A percentile compares a stretch with the other conserved stretches of the same genome.
These are phyloP conservation scores for Aureoboletus auriporus DNA, from an alignment of 768 basidiomycete genomes.

Conservation along the genomic window DNA sequence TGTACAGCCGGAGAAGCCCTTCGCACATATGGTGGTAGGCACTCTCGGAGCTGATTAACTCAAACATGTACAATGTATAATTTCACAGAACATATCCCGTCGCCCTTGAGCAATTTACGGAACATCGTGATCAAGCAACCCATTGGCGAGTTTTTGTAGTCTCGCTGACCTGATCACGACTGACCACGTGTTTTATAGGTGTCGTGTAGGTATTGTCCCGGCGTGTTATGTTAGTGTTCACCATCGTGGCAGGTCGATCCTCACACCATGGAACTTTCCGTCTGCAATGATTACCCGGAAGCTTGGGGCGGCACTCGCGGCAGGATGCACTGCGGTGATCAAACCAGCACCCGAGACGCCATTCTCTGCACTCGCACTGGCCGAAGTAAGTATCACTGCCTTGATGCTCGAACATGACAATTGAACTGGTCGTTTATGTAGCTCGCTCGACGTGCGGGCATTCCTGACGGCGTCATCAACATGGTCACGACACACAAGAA, in stretches of 20 bases:
- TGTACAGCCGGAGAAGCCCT: slow-evolving; percentile 84
- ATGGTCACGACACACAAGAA: slow-evolving; percentile 86
- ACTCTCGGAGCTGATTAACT: neutral
- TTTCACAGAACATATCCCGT: slow-evolving; percentile 74
- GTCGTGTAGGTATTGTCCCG: slow-evolving; percentile 39
- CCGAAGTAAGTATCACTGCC: slow-evolving; percentile 53
- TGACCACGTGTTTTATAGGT: slow-evolving; percentile 26
- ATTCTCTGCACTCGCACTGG: slow-evolving; percentile 85
- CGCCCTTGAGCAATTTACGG: slow-evolving; percentile 60
- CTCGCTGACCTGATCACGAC: slow-evolving; percentile 33
- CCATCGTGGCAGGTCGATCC: slow-evolving; percentile 51
- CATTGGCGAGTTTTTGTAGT: slow-evolving; percentile 48
- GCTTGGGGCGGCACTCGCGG: slow-evolving; percentile 83
- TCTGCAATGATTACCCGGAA: slow-evolving; percentile 95
- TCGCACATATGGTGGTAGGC: slow-evolving; percentile 80
- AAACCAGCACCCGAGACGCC: slow-evolving; percentile 96
- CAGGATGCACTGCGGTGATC: slow-evolving; percentile 94
- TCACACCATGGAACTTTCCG: slow-evolving; percentile 93
- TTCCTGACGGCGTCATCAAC: slow-evolving; percentile 95
- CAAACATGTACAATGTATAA: neutral
- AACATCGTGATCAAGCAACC: slow-evolving; percentile 95
- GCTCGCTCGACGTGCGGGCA: slow-evolving; percentile 84
- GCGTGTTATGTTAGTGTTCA: neutral
- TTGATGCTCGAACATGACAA: neutral
- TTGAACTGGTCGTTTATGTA: slow-evolving; percentile 24